Evolutionary conservation across 1,284 basidiomycete genomes (phyloP).

Genomic region (Neolentinus lepideus): DNA sequence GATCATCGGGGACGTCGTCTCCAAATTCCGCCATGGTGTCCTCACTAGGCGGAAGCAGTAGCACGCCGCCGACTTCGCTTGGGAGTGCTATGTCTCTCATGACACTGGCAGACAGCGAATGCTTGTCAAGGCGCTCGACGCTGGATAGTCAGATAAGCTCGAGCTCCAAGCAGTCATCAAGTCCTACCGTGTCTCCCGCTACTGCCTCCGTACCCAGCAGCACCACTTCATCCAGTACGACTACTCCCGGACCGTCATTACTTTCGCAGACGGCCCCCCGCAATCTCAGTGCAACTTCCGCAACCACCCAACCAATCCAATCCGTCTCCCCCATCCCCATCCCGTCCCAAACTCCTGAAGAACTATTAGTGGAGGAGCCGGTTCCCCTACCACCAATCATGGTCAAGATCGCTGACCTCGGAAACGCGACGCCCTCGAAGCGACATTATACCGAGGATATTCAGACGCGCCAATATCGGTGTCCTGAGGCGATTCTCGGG

Average conservation of each 20-base stretch:
- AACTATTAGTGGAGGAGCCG: not conserved
- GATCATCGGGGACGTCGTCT: constrained; percentile 9
- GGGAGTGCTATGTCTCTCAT: constrained; percentile 23
- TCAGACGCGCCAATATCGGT: constrained; percentile 89
- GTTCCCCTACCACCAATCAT: constrained; percentile 45
- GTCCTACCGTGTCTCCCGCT: not conserved
- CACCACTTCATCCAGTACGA: not conserved
- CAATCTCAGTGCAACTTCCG: constrained; percentile 14
- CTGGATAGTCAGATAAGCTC: not conserved
- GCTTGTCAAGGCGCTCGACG: not conserved
- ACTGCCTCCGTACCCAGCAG: not conserved
- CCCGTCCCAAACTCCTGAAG: not conserved
- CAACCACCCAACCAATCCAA: constrained; percentile 9
- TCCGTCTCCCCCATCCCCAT: constrained; percentile 17
- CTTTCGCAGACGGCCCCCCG: constrained; percentile 60
- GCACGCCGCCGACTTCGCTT: constrained; percentile 25
- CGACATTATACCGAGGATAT: constrained; percentile 91
- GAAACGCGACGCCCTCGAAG: constrained; percentile 79
- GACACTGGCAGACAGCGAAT: constrained; percentile 7
- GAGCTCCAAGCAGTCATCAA: not conserved
- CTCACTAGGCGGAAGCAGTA: constrained; percentile 17
- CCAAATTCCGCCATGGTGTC: constrained; percentile 17
- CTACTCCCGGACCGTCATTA: constrained; percentile 41
- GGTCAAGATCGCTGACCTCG: constrained; percentile 91
- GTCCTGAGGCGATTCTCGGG: constrained; percentile 87